Conservation (phyloP, 257 asterid genomes). For the Nicotiana otophora region DNA sequence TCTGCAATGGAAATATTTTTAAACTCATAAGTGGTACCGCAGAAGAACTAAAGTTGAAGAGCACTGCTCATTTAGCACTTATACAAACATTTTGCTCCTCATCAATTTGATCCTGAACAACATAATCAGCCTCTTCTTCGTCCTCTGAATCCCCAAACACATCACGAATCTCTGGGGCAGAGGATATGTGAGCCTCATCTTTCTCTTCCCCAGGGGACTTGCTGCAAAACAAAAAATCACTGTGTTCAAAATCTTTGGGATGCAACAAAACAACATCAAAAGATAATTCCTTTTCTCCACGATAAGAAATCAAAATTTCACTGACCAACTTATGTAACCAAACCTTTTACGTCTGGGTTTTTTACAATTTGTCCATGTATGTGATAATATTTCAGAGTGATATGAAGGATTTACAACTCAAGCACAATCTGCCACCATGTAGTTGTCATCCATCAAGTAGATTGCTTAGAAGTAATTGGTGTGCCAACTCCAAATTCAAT, state of each 20-base stretch:
- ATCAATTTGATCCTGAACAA: conserved; percentile 43
- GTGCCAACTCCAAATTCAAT: too few relatives aligned
- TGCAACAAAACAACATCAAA: conserved; percentile 1
- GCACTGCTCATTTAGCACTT: conserved; percentile 10
- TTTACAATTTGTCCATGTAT: not conserved
- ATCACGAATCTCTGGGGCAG: conserved; percentile 90
- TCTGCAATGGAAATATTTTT: conserved; percentile 34
- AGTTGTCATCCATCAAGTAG: not conserved
- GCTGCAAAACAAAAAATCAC: conserved; percentile 22
- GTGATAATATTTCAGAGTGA: not conserved
- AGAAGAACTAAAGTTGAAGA: conserved; percentile 4
- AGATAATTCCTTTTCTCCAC: not conserved
- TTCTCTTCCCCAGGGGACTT: conserved; percentile 57
- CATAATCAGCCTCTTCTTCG: conserved; percentile 58
- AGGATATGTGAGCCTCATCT: conserved; percentile 49
- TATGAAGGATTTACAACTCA: not conserved
- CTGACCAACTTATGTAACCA: not conserved
- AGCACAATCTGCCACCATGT: not conserved
- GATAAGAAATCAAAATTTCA: not conserved
- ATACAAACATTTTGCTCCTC: conserved; percentile 50
- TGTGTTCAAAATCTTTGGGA: not conserved
- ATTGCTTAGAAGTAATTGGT: not conserved
- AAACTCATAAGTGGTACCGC: conserved; percentile 6
- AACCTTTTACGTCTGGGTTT: not conserved
- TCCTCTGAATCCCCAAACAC: conserved; percentile 90